A percentile compares a stretch with the other conserved stretches of the same genome.
These are phyloP conservation scores for Psilocybe cyanescens DNA, from an alignment of 768 basidiomycete genomes.

Conservation along the genomic window DNA sequence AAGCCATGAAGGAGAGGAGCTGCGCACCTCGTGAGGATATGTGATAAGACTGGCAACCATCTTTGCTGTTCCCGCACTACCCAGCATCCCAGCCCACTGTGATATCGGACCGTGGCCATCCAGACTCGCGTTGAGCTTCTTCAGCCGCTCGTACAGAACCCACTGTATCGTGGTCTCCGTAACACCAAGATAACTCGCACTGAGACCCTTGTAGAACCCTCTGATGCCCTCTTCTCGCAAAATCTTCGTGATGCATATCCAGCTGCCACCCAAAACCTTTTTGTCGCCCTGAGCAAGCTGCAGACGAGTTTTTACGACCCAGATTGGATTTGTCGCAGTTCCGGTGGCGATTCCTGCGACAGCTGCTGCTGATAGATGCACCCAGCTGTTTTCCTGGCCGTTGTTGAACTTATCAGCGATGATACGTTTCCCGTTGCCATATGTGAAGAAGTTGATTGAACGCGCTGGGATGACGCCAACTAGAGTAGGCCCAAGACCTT, in stretches of 20 bases:
- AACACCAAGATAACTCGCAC: conserved; percentile 94
- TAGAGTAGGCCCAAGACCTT: conserved; percentile 91
- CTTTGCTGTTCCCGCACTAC: conserved; percentile 92
- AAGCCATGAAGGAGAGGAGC: background rate
- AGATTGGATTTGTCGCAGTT: conserved; percentile 95
- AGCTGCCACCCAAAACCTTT: conserved; percentile 54
- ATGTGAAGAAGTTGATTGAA: conserved; percentile 97
- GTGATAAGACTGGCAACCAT: conserved; percentile 93
- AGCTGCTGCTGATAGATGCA: conserved; percentile 88
- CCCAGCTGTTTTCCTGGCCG: conserved; percentile 78
- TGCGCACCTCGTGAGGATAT: conserved; percentile 93
- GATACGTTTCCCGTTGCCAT: conserved; percentile 94
- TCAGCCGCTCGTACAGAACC: conserved; percentile 94
- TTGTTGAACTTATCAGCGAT: conserved; percentile 84
- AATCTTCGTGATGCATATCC: conserved; percentile 71
- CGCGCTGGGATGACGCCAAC: conserved; percentile 96
- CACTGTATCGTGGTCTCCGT: conserved; percentile 97
- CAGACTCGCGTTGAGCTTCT: conserved; percentile 59
- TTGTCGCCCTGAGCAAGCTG: conserved; percentile 57
- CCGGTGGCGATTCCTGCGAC: conserved; percentile 86
- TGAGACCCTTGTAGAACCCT: conserved; percentile 95
- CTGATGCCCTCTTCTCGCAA: conserved; percentile 78
- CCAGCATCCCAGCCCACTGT: conserved; percentile 85
- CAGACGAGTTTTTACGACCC: conserved; percentile 98
- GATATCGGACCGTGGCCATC: conserved; percentile 58